Evolutionary conservation across 225 moss, liverwort and hornwort genomes (phyloP), one percentile per base, ranked within the genome.

Genomic region (Sphagnum contortum): DNA sequence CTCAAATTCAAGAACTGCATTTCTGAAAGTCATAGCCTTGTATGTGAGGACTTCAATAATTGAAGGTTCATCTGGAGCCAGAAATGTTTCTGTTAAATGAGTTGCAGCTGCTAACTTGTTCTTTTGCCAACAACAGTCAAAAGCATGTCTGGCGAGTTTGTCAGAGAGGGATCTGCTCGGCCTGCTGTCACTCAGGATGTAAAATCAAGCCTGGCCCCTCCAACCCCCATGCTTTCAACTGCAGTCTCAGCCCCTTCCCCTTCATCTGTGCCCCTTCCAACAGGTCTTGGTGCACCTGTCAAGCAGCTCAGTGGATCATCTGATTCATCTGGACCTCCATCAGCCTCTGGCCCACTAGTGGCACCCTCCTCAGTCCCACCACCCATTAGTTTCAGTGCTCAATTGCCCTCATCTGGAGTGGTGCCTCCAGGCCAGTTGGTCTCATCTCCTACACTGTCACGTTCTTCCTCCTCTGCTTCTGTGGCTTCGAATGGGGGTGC

Each of bases 401-500:
- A 59, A 3, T 12, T 70, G 6, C 49, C 70, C 4, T n/a, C 68
- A 44, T 72, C 69, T 56, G 61, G 53, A 62, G 68, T 73, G 5
- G 64, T 59, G 67, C 49, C 53, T n/a, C 2, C 48, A 3, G 62
- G 64, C 49, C 74, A 69, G 48, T 73, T 59, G 8, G 60, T 69
- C 44, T 54, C 66, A 49, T 82, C 75, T 63, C 70, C 76, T 44
- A 55, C 69, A 8, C 61, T 82, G 29, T 81, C 75, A 44, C 79
- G 65, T 48, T 73, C 82, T 45, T 90, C 87, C 49, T 88, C 70
- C 59, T 75, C 88, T 72, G 87, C 77, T 62, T 83, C 88, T 62
- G 78, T 79, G 50, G 76, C 84, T 64, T 72, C 82, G 63, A 75
- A 80, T 59, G 73, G 62, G 51, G 66, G 7, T 52, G 52, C 7